Conservation (phyloP, 140 eudicot species). For the Anethum foeniculum region DNA sequence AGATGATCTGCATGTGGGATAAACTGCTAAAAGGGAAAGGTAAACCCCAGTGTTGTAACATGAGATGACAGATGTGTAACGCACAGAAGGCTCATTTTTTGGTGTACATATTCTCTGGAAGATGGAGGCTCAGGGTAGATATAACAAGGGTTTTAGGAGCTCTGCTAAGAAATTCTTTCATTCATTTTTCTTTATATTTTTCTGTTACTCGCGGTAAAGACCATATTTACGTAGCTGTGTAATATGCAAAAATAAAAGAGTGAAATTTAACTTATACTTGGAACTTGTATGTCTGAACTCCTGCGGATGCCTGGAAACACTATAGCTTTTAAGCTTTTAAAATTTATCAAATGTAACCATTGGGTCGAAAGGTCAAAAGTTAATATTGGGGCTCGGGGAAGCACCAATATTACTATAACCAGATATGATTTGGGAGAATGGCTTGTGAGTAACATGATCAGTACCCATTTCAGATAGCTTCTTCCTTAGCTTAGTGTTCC, state of each 20-base stretch:
- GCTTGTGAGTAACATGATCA: constrained; percentile 82
- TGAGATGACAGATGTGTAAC: constrained; percentile 37
- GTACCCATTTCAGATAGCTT: constrained; percentile 79
- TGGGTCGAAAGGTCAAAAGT: not conserved
- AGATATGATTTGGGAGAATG: constrained; percentile 76
- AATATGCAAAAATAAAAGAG: not conserved
- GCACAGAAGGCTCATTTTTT: no score
- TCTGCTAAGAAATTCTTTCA: constrained; percentile 9
- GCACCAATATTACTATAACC: constrained; percentile 63
- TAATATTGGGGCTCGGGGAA: constrained; percentile 22
- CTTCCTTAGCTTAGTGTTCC: constrained; percentile 71
- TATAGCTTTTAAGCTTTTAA: not conserved
- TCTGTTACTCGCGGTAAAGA: not conserved
- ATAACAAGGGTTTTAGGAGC: not conserved
- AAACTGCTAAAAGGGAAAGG: constrained; percentile 61
- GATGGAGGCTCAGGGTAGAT: constrained; percentile 4
- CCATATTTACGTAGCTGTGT: not conserved
- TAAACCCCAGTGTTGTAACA: constrained; percentile 64
- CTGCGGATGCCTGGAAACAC: not conserved
- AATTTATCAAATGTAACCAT: not conserved
- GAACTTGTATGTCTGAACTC: not conserved
- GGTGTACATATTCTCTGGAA: not conserved
- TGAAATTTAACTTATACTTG: not conserved
- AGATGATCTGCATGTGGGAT: constrained; percentile 84
- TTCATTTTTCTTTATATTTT: not conserved